Percentiles rank a stretch among this genome's conserved stretches.
Evolutionary conservation across 2,329 filamentous ascomycete genomes (phyloP).

Genomic region (Colletotrichum agaves): DNA sequence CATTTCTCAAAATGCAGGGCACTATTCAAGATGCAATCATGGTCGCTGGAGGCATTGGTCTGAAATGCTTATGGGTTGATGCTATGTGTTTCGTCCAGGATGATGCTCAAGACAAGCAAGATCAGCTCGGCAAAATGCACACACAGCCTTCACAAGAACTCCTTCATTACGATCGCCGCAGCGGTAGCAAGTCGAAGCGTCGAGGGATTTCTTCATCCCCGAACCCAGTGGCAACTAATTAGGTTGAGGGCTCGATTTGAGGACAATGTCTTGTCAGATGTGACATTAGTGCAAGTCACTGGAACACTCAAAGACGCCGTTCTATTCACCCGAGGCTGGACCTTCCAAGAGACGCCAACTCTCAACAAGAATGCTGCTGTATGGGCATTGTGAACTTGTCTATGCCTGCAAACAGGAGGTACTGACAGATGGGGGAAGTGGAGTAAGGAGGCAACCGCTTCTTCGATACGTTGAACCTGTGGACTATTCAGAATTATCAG

Average conservation of each 20-base stretch:
- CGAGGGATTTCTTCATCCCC: background rate
- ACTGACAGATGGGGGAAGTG: background rate
- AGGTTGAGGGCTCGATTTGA: background rate
- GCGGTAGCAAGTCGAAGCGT: background rate
- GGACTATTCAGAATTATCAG: too few relatives aligned
- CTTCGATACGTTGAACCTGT: background rate
- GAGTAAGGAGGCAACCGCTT: background rate
- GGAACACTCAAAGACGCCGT: background rate
- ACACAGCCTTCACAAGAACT: background rate
- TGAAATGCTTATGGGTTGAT: slow-evolving; percentile 35
- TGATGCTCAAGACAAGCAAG: slow-evolving; percentile 1
- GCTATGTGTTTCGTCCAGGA: slow-evolving; percentile 35
- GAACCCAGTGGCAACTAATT: background rate
- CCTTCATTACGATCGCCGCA: background rate
- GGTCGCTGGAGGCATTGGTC: slow-evolving; percentile 2
- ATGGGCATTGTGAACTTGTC: background rate
- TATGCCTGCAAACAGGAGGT: background rate
- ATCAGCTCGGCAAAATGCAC: background rate
- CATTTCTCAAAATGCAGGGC: background rate
- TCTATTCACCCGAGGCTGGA: background rate
- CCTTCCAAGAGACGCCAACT: background rate
- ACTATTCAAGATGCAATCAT: background rate
- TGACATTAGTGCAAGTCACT: background rate
- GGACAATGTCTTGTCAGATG: background rate
- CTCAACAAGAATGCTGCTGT: background rate